phyloP scores from a whole-genome alignment of 345 rosid species.

The Sonneratia caseolaris region DNA sequence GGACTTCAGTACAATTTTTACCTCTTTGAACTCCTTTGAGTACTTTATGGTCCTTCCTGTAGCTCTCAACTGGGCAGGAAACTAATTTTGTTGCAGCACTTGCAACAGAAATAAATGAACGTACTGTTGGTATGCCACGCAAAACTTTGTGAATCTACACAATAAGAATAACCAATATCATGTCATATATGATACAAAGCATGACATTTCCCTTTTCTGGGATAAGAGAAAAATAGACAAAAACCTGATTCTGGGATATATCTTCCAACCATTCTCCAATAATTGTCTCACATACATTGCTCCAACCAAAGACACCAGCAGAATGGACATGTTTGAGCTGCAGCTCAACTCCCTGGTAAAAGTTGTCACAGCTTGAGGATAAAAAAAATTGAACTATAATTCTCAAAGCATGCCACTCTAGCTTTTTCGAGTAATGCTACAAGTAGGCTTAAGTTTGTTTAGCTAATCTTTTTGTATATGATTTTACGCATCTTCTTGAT shows the following conservation, averaged over 20 bases:
- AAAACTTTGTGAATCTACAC: conserved; percentile 58
- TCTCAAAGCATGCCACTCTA: background rate
- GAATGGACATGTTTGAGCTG: conserved; percentile 87
- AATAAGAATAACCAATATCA: background rate
- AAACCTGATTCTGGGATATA: conserved; percentile 90
- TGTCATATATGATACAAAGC: background rate
- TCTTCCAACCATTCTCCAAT: conserved; percentile 92
- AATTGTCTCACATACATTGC: conserved; percentile 68
- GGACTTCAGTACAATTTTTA: conserved; percentile 11
- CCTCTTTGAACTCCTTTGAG: conserved; percentile 96
- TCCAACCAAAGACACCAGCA: conserved; percentile 84
- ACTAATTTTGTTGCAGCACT: conserved; percentile 73
- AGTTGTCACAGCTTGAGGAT: background rate
- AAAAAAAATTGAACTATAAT: background rate
- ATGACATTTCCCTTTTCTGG: conserved; percentile 11
- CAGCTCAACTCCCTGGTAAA: conserved; percentile 76
- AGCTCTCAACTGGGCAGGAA: conserved; percentile 78
- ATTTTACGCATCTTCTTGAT: too few relatives aligned
- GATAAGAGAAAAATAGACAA: background rate
- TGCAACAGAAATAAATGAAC: conserved; percentile 70
- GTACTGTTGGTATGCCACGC: conserved; percentile 66
- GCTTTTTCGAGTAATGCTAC: too few relatives aligned
- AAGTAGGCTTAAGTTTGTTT: too few relatives aligned
- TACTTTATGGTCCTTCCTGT: conserved; percentile 72
- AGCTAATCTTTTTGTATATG: too few relatives aligned